Evolutionary conservation across 83 land plant genomes (phyloP).

Genomic region (Picea mariana): DNA sequence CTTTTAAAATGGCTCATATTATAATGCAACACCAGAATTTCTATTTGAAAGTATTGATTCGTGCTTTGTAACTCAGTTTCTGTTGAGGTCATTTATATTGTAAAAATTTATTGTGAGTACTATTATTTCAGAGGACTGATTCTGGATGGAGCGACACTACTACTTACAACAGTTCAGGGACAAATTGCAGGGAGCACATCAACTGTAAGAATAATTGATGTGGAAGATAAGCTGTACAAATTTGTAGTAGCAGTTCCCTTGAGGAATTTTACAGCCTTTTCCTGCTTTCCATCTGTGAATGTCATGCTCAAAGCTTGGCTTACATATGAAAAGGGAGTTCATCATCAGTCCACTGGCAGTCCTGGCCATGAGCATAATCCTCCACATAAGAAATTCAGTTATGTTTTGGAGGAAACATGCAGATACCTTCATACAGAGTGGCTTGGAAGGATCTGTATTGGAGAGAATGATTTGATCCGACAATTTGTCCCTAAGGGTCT

Average conservation of each 20-base stretch:
- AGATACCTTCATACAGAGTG: too few relatives aligned
- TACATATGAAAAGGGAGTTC: neutral
- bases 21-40: neutral
- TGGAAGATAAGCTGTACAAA: slow-evolving; percentile 6
- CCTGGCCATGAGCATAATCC: neutral
- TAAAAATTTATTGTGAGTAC: neutral
- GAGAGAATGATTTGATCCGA: too few relatives aligned
- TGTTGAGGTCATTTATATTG: neutral
- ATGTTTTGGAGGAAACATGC: neutral
- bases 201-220: slow-evolving; percentile 8
- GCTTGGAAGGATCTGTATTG: too few relatives aligned
- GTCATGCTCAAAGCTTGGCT: slow-evolving; percentile 14
- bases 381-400: neutral
- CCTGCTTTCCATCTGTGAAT: slow-evolving; percentile 16
- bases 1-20: neutral
- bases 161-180: slow-evolving; percentile 14
- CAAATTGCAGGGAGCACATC: slow-evolving; percentile 15
- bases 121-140: slow-evolving; percentile 12
- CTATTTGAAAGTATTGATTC: neutral
- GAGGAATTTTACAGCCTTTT: neutral
- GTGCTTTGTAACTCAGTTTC: neutral
- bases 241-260: slow-evolving; percentile 13
- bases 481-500: too few relatives aligned
- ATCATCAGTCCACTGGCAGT: neutral
- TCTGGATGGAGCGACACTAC: slow-evolving; percentile 11